Percentiles rank a stretch among this genome's conserved stretches.
Conservation (phyloP, 495 filamentous ascomycete genomes). For the Hypoxylon intermedium region DNA sequence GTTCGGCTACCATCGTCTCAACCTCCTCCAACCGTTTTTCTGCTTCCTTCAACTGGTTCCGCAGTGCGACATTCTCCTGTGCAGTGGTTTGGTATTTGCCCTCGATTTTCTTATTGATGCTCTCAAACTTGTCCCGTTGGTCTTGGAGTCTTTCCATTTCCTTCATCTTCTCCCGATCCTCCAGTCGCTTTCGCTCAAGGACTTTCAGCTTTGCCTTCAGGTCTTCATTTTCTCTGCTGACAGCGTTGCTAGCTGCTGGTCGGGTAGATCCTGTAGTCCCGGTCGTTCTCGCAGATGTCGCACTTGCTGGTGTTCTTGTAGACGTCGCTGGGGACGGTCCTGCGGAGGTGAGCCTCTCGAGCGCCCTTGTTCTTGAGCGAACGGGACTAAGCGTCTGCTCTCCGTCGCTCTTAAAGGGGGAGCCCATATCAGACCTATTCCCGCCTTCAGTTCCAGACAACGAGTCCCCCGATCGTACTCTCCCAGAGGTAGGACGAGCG, state of each 20-base stretch:
- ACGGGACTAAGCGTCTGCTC: conserved; percentile 58
- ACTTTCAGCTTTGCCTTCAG: conserved; percentile 78
- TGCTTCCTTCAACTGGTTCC: conserved; percentile 77
- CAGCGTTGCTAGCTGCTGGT: conserved; percentile 44
- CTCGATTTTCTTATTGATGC: conserved; percentile 89
- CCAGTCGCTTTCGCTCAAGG: conserved; percentile 79
- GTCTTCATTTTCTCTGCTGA: conserved; percentile 75
- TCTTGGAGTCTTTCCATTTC: conserved; percentile 74
- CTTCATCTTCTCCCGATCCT: conserved; percentile 89
- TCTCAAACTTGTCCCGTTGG: conserved; percentile 85
- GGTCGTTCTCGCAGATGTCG: conserved; percentile 23
- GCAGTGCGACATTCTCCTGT: conserved; percentile 77
- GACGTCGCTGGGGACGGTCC: conserved; percentile 37
- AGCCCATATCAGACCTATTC: conserved; percentile 45
- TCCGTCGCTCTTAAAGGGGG: conserved; percentile 50
- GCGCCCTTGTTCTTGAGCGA: conserved; percentile 50
- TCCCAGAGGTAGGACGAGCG: conserved; percentile 42
- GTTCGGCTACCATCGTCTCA: conserved; percentile 77
- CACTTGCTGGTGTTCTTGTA: conserved; percentile 42
- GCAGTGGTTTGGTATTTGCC: conserved; percentile 87
- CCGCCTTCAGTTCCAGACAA: conserved; percentile 49
- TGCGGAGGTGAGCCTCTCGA: conserved; percentile 54
- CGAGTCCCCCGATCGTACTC: conserved; percentile 53
- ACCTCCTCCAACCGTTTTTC: conserved; percentile 71
- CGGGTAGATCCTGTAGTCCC: conserved; percentile 38